Conservation (phyloP, 768 basidiomycete genomes). For the Rhizopogon rudus region DNA sequence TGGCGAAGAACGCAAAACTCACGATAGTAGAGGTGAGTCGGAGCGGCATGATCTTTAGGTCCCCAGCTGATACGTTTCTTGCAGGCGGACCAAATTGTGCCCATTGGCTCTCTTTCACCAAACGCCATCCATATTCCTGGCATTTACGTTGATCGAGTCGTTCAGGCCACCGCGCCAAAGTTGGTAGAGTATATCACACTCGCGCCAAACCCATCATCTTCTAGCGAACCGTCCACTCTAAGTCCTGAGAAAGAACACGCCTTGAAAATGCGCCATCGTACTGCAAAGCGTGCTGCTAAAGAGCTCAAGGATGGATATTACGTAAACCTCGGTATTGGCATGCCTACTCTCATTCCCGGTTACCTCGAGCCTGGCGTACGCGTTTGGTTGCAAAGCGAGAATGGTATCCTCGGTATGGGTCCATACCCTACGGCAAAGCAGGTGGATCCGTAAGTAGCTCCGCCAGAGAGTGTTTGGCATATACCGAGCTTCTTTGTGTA, state of each 20-base stretch:
- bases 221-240: constrained; percentile 18
- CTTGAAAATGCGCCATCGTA: constrained; percentile 58
- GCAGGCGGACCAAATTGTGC: constrained; percentile 87
- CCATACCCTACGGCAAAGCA: constrained; percentile 83
- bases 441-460: constrained; percentile 67
- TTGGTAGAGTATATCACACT: constrained; percentile 72
- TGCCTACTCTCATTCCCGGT: constrained; percentile 86
- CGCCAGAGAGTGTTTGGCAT: neutral
- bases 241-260: constrained; percentile 51
- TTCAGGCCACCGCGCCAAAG: constrained; percentile 71
- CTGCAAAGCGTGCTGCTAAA: constrained; percentile 83
- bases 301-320: constrained; percentile 87
- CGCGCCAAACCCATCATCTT: constrained; percentile 40
- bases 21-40: constrained; percentile 78
- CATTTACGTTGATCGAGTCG: constrained; percentile 87
- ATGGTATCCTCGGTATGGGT: constrained; percentile 85
- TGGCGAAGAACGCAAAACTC: constrained; percentile 86
- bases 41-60: neutral
- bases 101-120: constrained; percentile 75
- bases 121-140: constrained; percentile 80
- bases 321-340: constrained; percentile 87
- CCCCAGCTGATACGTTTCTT: constrained; percentile 6
- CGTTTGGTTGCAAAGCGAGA: constrained; percentile 92
- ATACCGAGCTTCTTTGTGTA: constrained; percentile 22
- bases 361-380: constrained; percentile 65